Evolutionary conservation across 164 flowering plant species (phyloP).

Genomic region (Buxus sempervirens): DNA sequence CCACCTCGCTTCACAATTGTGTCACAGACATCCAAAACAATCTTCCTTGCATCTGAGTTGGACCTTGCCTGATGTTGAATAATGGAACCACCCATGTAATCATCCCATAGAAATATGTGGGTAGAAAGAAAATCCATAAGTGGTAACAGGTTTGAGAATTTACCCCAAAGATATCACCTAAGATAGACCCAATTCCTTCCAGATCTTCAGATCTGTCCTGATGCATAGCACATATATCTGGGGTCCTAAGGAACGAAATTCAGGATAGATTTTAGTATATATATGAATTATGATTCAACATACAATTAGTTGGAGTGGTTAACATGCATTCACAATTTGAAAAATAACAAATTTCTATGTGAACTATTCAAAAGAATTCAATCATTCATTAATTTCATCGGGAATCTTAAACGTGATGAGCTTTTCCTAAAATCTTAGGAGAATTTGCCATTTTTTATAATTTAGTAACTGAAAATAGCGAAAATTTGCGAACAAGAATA

Average conservation of each 20-base stretch:
- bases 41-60: constrained; percentile 40
- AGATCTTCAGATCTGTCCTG: constrained; percentile 58
- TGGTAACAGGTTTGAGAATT: not conserved
- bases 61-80: constrained; percentile 40
- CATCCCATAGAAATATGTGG: not conserved
- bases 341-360: not conserved
- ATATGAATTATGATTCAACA: not conserved
- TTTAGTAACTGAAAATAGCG: too few relatives aligned
- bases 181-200: constrained; percentile 47
- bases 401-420: too few relatives aligned
- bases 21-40: constrained; percentile 63
- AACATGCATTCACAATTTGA: not conserved
- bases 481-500: too few relatives aligned
- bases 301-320: not conserved
- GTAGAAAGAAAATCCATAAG: not conserved
- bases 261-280: not conserved
- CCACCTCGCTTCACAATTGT: constrained; percentile 73
- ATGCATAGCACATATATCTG: constrained; percentile 71
- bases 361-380: too few relatives aligned
- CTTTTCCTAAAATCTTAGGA: too few relatives aligned
- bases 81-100: not conserved
- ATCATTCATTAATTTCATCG: too few relatives aligned
- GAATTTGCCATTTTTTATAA: too few relatives aligned
- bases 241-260: constrained; percentile 42
- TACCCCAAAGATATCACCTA: constrained; percentile 53